Base-by-base conservation (phyloP, 192 early-diverging fungal species). In the Coemansia sp. region DNA sequence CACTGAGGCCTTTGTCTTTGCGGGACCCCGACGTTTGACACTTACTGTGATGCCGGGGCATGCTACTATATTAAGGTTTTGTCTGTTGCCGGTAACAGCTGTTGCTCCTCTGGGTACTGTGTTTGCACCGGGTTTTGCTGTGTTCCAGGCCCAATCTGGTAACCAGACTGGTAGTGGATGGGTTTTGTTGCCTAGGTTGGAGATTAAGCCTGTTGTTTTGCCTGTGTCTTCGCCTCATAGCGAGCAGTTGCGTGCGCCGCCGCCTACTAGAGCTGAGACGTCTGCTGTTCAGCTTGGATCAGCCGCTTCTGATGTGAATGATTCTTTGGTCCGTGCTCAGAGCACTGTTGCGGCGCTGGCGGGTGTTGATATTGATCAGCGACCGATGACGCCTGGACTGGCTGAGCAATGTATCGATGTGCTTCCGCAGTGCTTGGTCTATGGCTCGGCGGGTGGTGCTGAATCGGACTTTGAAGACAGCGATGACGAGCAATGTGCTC, bases 381-480 rank as follows among this genome's bases (percentile, higher is more conserved):
- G 57, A 0, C 44, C 57, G 22, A 16, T 83, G 72, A 47, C 72
- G 22, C 71, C 76, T 2, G 73, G 20, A 16, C 31, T 78, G 66
- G 62, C 60, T 12, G 69, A 47, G 1, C 62, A 38, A 47, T 64
- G 72, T 27, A 16, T 64, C 3, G 69, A 68, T 5, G 43, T 70
- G 55, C 44, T 78, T 29, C 70, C 76, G 27, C 64, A 57, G 0
- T 63, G 66, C 31, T 49, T 71, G 41, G 29, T 70, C 60, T 58
- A 20, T 10, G 31, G 31, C 13, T 11, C 13, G 3, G 33, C 11
- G 58, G 33, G 22, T 9, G 68, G 67, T 16, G 69, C 31, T 4
- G 79, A 78, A 39, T 78, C 76, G 5, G 81, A 83, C n/a, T 55
- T 83, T 34, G 79, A 76, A 15, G 73, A 72, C 9, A 47, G 70